Evolutionary conservation across 805 yeast species (phyloP).

Genomic region (Lipomyces yamanashiensis): DNA sequence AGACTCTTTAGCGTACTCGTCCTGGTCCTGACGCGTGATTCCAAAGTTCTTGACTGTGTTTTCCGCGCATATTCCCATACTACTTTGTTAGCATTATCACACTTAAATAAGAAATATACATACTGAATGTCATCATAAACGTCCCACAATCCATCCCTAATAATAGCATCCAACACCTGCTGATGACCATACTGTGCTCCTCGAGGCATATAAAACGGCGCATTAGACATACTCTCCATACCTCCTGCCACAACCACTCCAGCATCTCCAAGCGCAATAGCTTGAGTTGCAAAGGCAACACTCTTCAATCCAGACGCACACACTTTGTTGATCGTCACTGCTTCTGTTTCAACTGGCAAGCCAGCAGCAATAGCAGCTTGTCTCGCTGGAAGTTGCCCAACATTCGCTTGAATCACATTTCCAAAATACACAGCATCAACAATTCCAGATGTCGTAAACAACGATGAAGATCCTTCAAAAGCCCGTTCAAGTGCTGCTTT

Average conservation of each 20-base stretch:
- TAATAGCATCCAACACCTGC: constrained; percentile 60
- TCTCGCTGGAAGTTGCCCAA: constrained; percentile 98
- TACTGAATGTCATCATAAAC: constrained; percentile 68
- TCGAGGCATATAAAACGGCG: constrained; percentile 67
- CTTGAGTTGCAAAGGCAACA: constrained; percentile 85
- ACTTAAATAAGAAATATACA: not conserved
- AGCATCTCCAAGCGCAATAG: constrained; percentile 83
- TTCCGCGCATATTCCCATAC: constrained; percentile 96
- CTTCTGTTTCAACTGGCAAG: constrained; percentile 74
- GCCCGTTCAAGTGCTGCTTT: constrained; percentile 78
- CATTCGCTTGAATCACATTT: constrained; percentile 86
- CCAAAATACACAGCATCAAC: constrained; percentile 93
- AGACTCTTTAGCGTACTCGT: constrained; percentile 76
- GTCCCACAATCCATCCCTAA: constrained; percentile 87
- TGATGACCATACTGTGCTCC: constrained; percentile 55
- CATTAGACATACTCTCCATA: constrained; percentile 95
- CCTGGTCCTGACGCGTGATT: constrained; percentile 82
- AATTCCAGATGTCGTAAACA: too few relatives aligned
- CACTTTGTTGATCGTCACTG: constrained; percentile 92
- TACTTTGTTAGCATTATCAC: not conserved
- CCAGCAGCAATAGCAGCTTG: constrained; percentile 97
- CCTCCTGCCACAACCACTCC: constrained; percentile 97
- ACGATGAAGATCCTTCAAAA: not conserved
- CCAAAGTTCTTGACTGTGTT: constrained; percentile 83
- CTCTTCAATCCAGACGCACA: constrained; percentile 97